Percentiles rank a stretch among this genome's conserved stretches.
Evolutionary conservation across 345 rosid species (phyloP).

Genomic region (Murraya paniculata): DNA sequence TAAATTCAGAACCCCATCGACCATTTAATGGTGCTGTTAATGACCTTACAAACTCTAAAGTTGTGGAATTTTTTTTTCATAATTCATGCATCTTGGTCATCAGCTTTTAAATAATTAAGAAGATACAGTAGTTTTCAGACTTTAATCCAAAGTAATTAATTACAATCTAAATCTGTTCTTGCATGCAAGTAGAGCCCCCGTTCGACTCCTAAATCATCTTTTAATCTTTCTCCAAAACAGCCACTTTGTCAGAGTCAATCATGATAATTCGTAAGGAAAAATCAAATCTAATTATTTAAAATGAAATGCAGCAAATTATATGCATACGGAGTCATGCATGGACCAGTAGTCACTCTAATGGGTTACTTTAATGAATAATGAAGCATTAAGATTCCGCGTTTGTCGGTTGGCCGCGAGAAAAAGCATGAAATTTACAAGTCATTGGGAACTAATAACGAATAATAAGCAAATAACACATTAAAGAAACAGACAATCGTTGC

Average conservation of each 20-base stretch:
- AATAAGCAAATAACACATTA: neutral
- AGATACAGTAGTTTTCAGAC: too few relatives aligned
- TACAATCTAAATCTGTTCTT: neutral
- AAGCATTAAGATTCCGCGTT: conserved; percentile 14
- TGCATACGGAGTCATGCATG: neutral
- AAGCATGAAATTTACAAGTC: conserved; percentile 1
- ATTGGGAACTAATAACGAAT: neutral
- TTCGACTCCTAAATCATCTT: neutral
- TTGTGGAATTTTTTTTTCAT: conserved; percentile 8
- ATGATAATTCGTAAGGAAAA: too few relatives aligned
- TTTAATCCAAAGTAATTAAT: neutral
- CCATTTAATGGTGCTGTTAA: too few relatives aligned
- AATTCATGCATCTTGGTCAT: conserved; percentile 16
- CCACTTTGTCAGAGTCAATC: neutral
- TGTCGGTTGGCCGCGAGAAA: conserved; percentile 10
- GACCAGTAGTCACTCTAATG: too few relatives aligned
- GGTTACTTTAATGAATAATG: conserved; percentile 3
- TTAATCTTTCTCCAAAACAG: neutral
- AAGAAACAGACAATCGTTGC: conserved; percentile 13
- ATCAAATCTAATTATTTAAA: neutral
- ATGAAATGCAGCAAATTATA: neutral
- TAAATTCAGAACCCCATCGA: conserved; percentile 5
- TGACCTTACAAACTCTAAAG: conserved; percentile 20
- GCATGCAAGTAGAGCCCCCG: conserved; percentile 7
- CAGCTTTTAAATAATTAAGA: neutral